A percentile compares a stretch with the other conserved stretches of the same genome.
Evolutionary conservation across 805 yeast species (phyloP).

Genomic region (Candida piceae): DNA sequence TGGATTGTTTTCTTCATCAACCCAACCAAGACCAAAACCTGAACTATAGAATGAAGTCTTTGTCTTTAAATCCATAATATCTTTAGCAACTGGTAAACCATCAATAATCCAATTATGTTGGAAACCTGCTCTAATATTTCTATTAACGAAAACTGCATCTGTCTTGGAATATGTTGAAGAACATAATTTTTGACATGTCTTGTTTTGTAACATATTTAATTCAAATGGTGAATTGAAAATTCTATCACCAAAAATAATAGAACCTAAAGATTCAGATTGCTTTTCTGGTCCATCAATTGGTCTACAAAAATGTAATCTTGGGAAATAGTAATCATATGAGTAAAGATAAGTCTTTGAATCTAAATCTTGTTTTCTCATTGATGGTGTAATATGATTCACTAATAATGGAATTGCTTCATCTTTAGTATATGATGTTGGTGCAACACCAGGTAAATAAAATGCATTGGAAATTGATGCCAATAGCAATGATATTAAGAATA

Average conservation of each 20-base stretch:
- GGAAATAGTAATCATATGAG: conserved; percentile 80
- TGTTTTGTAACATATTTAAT: conserved; percentile 69
- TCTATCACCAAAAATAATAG: conserved; percentile 92
- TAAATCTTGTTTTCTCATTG: conserved; percentile 39
- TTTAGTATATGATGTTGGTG: conserved; percentile 80
- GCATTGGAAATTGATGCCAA: conserved; percentile 34
- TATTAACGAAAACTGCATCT: conserved; percentile 72
- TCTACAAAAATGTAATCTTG: conserved; percentile 75
- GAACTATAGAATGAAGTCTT: conserved; percentile 62
- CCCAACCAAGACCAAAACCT: conserved; percentile 76
- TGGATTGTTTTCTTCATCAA: conserved; percentile 49
- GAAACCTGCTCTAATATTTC: conserved; percentile 77
- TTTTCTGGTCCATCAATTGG: conserved; percentile 64
- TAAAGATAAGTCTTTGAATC: conserved; percentile 53
- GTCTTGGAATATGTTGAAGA: conserved; percentile 49
- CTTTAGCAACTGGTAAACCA: conserved; percentile 87
- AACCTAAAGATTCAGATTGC: conserved; percentile 87
- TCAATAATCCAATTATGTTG: conserved; percentile 90
- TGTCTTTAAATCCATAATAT: conserved; percentile 52
- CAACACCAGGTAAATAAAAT: conserved; percentile 93
- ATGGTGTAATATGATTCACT: conserved; percentile 89
- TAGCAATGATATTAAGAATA: conserved; percentile 1
- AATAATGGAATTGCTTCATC: conserved; percentile 71
- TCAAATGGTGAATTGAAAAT: conserved; percentile 89
- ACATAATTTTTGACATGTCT: conserved; percentile 68